phyloP scores from a whole-genome alignment of 257 asterid species.

The Sherardia arvensis region DNA sequence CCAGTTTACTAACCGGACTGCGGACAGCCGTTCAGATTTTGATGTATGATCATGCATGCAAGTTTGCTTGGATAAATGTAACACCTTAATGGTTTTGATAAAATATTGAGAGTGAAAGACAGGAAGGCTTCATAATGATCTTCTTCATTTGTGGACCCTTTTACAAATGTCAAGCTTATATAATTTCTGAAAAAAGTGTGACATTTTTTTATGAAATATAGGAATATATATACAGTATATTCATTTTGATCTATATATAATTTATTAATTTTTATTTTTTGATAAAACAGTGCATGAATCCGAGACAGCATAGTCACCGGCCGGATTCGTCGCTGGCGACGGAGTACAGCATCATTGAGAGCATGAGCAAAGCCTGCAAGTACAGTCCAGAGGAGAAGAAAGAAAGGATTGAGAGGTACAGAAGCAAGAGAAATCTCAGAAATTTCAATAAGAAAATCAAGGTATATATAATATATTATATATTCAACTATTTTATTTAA shows the following conservation, averaged over 20 bases:
- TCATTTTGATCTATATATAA: too few relatives aligned
- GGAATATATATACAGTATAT: too few relatives aligned
- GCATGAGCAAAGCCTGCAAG: slow-evolving; percentile 73
- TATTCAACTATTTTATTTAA: too few relatives aligned
- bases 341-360: slow-evolving; percentile 62
- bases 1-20: too few relatives aligned
- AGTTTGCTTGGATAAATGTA: background rate
- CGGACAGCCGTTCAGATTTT: too few relatives aligned
- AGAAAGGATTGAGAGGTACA: slow-evolving; percentile 77
- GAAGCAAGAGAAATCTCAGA: slow-evolving; percentile 75
- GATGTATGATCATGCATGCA: slow-evolving; percentile 1
- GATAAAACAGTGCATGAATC: slow-evolving; percentile 28
- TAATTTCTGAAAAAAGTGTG: too few relatives aligned
- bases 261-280: background rate
- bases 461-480: slow-evolving; percentile 28
- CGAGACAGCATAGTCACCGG: slow-evolving; percentile 25
- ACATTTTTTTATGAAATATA: too few relatives aligned
- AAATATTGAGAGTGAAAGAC: background rate
- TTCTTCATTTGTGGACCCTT: slow-evolving; percentile 1
- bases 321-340: slow-evolving; percentile 40
- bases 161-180: slow-evolving; percentile 9
- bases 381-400: slow-evolving; percentile 81
- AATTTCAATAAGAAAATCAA: slow-evolving; percentile 88
- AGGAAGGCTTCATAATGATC: background rate
- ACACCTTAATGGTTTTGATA: background rate